These are phyloP conservation scores for Flaveria bidentis DNA, from an alignment of 129 eudicot genomes.

Conservation along the genomic window DNA sequence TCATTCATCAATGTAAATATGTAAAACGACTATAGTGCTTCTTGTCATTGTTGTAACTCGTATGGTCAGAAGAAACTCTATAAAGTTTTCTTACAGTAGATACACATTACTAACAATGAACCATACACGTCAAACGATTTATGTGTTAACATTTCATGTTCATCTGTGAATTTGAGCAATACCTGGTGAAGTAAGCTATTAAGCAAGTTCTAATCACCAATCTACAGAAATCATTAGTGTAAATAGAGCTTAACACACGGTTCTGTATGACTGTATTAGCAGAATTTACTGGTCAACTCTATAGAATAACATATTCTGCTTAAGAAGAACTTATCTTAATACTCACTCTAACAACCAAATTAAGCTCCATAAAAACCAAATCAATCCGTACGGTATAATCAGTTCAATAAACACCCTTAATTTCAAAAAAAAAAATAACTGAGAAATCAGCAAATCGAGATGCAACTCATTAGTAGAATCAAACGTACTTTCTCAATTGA, in stretches of 20 bases:
- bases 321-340: too few species aligned
- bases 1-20: constrained; percentile 7
- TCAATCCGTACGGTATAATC: background rate
- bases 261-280: background rate
- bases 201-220: constrained; percentile 5
- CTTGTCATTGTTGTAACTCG: constrained; percentile 8
- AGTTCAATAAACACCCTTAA: background rate
- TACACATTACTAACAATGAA: background rate
- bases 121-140: background rate
- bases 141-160: background rate
- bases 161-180: background rate
- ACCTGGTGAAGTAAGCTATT: background rate
- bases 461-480: constrained; percentile 1
- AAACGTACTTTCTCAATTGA: constrained; percentile 83
- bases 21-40: constrained; percentile 4
- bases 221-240: background rate
- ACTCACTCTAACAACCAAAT: constrained; percentile 3
- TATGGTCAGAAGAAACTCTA: background rate
- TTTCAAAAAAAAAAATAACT: background rate
- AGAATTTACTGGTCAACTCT: background rate
- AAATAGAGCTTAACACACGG: background rate
- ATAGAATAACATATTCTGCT: too few species aligned
- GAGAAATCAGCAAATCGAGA: constrained; percentile 17
- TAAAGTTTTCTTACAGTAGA: background rate
- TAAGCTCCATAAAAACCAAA: constrained; percentile 22